A percentile compares a stretch with the other conserved stretches of the same genome.
phyloP scores from a whole-genome alignment of 2,329 filamentous ascomycete species.

The Cadophora luteo-olivacea region DNA sequence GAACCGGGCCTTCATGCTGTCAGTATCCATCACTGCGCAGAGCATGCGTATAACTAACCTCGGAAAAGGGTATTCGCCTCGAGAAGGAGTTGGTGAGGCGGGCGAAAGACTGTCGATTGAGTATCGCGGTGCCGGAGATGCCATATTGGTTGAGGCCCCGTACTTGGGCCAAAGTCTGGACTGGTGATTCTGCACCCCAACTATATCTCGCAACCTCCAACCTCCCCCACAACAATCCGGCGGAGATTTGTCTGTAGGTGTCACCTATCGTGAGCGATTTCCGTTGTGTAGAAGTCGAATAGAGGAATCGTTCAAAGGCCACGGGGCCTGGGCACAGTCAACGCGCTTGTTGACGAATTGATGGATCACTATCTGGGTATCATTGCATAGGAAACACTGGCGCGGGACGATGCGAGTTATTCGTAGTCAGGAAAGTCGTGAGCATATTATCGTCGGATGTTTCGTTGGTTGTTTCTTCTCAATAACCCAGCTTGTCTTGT shows the following conservation, averaged over 20 bases:
- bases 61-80: slow-evolving; percentile 60
- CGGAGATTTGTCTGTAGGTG: background rate
- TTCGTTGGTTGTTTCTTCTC: background rate
- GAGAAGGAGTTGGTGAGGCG: slow-evolving; percentile 48
- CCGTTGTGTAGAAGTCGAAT: background rate
- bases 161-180: no score
- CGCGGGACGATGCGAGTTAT: slow-evolving; percentile 1
- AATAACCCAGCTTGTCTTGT: background rate
- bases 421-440: slow-evolving; percentile 4
- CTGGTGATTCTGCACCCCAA: slow-evolving; percentile 15
- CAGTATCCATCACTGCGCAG: slow-evolving; percentile 37
- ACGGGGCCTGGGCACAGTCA: background rate
- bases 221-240: slow-evolving; percentile 34
- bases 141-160: slow-evolving; percentile 42
- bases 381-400: slow-evolving; percentile 37
- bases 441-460: slow-evolving; percentile 8
- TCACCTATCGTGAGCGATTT: slow-evolving; percentile 5
- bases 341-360: slow-evolving; percentile 34
- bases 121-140: slow-evolving; percentile 51
- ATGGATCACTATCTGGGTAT: slow-evolving; percentile 42
- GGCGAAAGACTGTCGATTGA: slow-evolving; percentile 56
- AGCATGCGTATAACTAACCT: slow-evolving; percentile 46
- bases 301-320: slow-evolving; percentile 10
- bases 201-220: slow-evolving; percentile 26
- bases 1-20: slow-evolving; percentile 41